Percentiles rank a stretch among this genome's conserved stretches.
phyloP scores from a whole-genome alignment of 331 rosid species.

The Prunus yedoensis region DNA sequence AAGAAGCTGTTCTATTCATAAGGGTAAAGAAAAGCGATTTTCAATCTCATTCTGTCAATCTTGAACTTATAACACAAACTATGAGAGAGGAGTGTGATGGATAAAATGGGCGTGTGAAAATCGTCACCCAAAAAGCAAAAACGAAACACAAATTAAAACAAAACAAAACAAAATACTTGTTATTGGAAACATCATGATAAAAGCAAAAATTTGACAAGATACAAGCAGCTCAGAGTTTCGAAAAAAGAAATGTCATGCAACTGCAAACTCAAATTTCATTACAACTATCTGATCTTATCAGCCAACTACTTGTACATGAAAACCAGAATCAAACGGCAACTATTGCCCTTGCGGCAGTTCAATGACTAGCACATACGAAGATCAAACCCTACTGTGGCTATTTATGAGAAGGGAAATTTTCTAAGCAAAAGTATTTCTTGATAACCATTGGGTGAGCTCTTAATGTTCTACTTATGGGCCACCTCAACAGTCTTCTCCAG shows the following conservation, averaged over 20 bases:
- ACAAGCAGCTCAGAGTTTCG: background rate
- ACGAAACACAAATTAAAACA: background rate
- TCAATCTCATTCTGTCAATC: too few relatives aligned
- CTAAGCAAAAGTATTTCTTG: conserved; percentile 23
- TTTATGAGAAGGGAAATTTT: conserved; percentile 31
- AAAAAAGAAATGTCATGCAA: background rate
- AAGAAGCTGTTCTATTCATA: too few relatives aligned
- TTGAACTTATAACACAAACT: too few relatives aligned
- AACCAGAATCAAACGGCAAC: conserved; percentile 32
- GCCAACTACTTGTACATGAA: conserved; percentile 38
- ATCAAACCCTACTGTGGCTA: conserved; percentile 39
- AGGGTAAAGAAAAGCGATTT: too few relatives aligned
- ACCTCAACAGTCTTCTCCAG: conserved; percentile 28
- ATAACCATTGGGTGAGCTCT: conserved; percentile 17
- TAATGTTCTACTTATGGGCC: conserved; percentile 11
- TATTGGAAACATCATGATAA: background rate
- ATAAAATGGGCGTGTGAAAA: too few relatives aligned
- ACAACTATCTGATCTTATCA: conserved; percentile 16
- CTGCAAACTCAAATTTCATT: conserved; percentile 24
- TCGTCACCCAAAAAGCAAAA: too few relatives aligned
- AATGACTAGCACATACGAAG: conserved; percentile 35
- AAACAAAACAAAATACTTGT: background rate
- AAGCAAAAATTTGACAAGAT: background rate
- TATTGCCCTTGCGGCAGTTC: conserved; percentile 25
- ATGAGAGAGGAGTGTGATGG: too few relatives aligned